These are phyloP conservation scores for Drechslerella stenobrocha DNA, from an alignment of 2,329 filamentous ascomycete genomes.

Conservation along the genomic window DNA sequence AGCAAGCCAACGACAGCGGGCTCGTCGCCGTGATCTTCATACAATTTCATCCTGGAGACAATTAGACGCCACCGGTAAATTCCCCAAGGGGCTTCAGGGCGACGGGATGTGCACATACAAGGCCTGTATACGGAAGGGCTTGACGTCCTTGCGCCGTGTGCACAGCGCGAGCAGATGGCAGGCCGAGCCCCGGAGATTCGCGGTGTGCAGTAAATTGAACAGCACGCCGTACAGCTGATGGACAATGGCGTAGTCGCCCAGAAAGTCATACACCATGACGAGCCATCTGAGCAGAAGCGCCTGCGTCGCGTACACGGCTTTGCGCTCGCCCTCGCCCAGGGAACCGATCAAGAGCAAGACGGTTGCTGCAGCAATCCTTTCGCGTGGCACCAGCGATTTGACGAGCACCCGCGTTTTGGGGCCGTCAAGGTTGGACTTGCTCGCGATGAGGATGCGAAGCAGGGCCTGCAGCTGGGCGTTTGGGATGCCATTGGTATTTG, in stretches of 20 bases:
- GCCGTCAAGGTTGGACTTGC: slow-evolving; percentile 73
- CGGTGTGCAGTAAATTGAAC: slow-evolving; percentile 80
- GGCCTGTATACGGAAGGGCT: slow-evolving; percentile 78
- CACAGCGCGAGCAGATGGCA: slow-evolving; percentile 79
- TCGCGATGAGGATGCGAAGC: slow-evolving; percentile 66
- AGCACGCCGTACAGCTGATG: slow-evolving; percentile 73
- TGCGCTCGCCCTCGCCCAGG: slow-evolving; percentile 76
- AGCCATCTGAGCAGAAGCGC: slow-evolving; percentile 75
- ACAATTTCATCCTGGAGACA: slow-evolving; percentile 58
- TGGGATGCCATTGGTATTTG: slow-evolving; percentile 62
- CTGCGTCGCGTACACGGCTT: slow-evolving; percentile 72
- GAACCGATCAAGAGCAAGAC: slow-evolving; percentile 70
- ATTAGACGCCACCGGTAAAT: not conserved
- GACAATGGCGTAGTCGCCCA: slow-evolving; percentile 67
- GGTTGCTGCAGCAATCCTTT: slow-evolving; percentile 64
- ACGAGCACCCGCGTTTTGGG: slow-evolving; percentile 69
- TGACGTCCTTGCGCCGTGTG: slow-evolving; percentile 79
- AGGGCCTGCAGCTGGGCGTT: slow-evolving; percentile 65
- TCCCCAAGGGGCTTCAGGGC: not conserved
- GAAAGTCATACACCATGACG: slow-evolving; percentile 71
- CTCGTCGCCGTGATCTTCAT: slow-evolving; percentile 67
- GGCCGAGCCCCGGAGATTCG: slow-evolving; percentile 68
- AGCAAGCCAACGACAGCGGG: slow-evolving; percentile 73
- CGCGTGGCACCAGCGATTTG: slow-evolving; percentile 75
- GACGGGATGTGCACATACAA: slow-evolving; percentile 60